phyloP scores from a whole-genome alignment of 345 rosid genomes.

The Melaleuca quinquenervia region DNA sequence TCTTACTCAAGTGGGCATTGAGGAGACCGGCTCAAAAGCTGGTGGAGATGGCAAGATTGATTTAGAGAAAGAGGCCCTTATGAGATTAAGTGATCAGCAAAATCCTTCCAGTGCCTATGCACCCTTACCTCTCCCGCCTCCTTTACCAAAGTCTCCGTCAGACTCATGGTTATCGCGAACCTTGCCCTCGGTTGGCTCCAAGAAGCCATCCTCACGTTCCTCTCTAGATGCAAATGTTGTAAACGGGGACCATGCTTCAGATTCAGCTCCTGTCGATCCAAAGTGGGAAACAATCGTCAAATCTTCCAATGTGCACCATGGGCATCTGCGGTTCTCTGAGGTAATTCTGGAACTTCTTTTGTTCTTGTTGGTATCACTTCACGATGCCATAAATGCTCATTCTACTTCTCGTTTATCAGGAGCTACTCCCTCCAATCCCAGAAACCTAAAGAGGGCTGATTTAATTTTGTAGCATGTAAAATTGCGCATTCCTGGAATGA shows the following conservation, averaged over 20 bases:
- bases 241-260: conserved; percentile 17
- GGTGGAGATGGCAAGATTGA: conserved; percentile 16
- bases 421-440: conserved; percentile 3
- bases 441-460: neutral
- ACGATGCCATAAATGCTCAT: neutral
- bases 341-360: conserved; percentile 12
- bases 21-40: conserved; percentile 6
- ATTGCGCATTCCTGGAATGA: neutral
- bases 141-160: conserved; percentile 78
- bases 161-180: conserved; percentile 85
- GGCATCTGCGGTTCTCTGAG: conserved; percentile 52
- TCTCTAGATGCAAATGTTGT: conserved; percentile 10
- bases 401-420: neutral
- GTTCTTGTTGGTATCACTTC: neutral
- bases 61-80: conserved; percentile 14
- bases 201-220: conserved; percentile 28
- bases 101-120: conserved; percentile 6
- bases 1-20: neutral
- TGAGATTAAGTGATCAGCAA: conserved; percentile 13
- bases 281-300: conserved; percentile 84
- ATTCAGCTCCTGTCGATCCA: conserved; percentile 11
- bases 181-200: conserved; percentile 42
- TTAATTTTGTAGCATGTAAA: neutral
- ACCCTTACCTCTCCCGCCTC: conserved; percentile 42
- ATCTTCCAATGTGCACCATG: conserved; percentile 38